These are phyloP conservation scores for Neurospora sp. DNA, from an alignment of 495 filamentous ascomycete genomes.

Conservation along the genomic window DNA sequence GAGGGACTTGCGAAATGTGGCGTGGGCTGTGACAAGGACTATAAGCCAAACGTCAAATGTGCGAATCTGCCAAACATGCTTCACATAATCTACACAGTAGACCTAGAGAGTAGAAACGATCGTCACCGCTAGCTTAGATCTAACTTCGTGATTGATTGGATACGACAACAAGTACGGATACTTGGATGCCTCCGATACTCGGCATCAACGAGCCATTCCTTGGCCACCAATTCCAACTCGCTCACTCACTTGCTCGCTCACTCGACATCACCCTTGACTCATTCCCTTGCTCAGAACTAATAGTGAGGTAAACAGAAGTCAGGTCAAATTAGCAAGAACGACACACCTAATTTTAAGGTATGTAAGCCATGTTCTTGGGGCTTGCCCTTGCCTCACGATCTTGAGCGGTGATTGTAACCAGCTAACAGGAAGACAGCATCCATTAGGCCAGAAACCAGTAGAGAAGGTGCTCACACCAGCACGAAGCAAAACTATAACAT, in stretches of 20 bases:
- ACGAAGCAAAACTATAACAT: not conserved
- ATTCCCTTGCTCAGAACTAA: not conserved
- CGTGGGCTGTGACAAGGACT: not conserved
- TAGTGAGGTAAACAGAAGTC: not conserved
- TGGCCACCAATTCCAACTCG: not conserved
- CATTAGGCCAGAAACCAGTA: not conserved
- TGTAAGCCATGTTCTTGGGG: not conserved
- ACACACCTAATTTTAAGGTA: not conserved
- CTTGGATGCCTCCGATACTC: not conserved
- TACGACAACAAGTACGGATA: not conserved
- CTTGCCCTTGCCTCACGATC: not conserved
- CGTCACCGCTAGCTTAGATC: not conserved
- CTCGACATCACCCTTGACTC: not conserved
- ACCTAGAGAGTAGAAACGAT: not conserved
- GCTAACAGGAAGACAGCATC: not conserved
- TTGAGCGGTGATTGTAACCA: not conserved
- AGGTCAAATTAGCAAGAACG: not conserved
- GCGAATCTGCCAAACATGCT: not conserved
- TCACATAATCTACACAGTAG: not conserved
- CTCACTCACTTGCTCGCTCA: not conserved
- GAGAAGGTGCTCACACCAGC: not conserved
- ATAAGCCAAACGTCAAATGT: not conserved
- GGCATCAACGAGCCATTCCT: not conserved
- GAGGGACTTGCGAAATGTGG: not conserved
- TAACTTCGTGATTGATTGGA: not conserved